Evolutionary conservation across 768 basidiomycete genomes (phyloP).

Genomic region (Rhodotorula babjevae): DNA sequence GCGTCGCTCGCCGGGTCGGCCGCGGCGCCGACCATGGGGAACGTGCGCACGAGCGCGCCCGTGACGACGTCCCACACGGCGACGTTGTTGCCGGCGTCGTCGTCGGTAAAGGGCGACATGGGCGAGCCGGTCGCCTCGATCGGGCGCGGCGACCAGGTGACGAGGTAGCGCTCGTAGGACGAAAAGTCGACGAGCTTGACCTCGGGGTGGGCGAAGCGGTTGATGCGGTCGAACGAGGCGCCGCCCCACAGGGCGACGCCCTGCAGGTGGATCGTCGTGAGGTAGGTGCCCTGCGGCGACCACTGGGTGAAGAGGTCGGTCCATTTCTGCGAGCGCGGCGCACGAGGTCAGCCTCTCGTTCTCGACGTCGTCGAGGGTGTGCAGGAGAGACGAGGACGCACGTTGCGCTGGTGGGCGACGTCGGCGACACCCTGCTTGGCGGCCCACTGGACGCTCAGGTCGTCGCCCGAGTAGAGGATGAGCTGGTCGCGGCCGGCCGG

Average conservation of each 20-base stretch:
- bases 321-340: conserved; percentile 64
- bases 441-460: conserved; percentile 82
- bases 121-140: conserved; percentile 62
- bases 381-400: conserved; percentile 48
- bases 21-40: conserved; percentile 57
- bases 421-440: conserved; percentile 81
- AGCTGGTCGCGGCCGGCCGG: conserved; percentile 90
- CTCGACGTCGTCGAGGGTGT: neutral
- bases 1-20: conserved; percentile 51
- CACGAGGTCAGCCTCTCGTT: neutral
- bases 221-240: conserved; percentile 76
- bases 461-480: conserved; percentile 85
- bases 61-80: conserved; percentile 99
- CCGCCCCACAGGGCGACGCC: conserved; percentile 97
- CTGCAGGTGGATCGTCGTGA: conserved; percentile 88
- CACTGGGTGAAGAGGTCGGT: conserved; percentile 94
- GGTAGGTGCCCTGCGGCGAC: conserved; percentile 93
- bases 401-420: conserved; percentile 67
- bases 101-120: conserved; percentile 64
- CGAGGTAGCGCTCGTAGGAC: conserved; percentile 89
- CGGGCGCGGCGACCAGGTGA: conserved; percentile 94
- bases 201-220: conserved; percentile 89
- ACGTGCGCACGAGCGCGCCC: conserved; percentile 84
- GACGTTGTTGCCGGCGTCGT: conserved; percentile 93
- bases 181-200: conserved; percentile 97